Percentiles rank a stretch among this genome's conserved stretches.
These are phyloP conservation scores for Rhexocercosporidium sp. DNA, from an alignment of 2,329 filamentous ascomycete genomes.

Conservation along the genomic window DNA sequence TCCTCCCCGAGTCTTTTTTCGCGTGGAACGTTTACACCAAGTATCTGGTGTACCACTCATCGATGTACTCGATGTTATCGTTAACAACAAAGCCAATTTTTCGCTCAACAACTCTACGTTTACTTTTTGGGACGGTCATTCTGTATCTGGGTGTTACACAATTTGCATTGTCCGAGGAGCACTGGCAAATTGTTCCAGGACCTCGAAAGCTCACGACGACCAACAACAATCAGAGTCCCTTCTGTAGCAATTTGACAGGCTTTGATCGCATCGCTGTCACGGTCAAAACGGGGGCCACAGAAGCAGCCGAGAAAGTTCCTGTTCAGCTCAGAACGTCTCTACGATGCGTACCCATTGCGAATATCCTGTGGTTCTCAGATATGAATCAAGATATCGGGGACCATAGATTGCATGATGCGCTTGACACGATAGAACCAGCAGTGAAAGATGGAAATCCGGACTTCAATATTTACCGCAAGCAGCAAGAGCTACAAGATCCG, in stretches of 20 bases:
- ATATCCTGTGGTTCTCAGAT: slow-evolving; percentile 64
- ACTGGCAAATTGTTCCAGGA: not conserved
- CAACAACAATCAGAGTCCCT: not conserved
- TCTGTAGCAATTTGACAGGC: slow-evolving; percentile 1
- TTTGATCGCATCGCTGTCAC: slow-evolving; percentile 44
- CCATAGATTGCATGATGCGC: slow-evolving; percentile 51
- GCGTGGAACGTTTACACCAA: not conserved
- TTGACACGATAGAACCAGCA: slow-evolving; percentile 38
- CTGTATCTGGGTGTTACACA: not conserved
- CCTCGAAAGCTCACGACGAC: not conserved
- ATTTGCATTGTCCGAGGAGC: not conserved
- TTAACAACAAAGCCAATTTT: not conserved
- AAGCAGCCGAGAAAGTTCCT: slow-evolving; percentile 57
- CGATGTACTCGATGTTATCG: not conserved
- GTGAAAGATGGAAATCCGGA: slow-evolving; percentile 50
- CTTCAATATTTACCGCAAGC: slow-evolving; percentile 52
- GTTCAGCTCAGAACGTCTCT: slow-evolving; percentile 58
- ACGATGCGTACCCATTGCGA: slow-evolving; percentile 46
- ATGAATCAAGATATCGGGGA: slow-evolving; percentile 55
- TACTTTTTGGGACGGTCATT: not conserved
- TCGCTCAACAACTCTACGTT: not conserved
- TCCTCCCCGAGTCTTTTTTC: not conserved
- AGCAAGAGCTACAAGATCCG: slow-evolving; percentile 49
- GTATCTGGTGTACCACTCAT: no score
- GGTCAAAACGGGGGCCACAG: slow-evolving; percentile 62